A percentile compares a stretch with the other conserved stretches of the same genome.
phyloP scores from a whole-genome alignment of 257 asterid genomes.

The Solanum pimpinellifolium region DNA sequence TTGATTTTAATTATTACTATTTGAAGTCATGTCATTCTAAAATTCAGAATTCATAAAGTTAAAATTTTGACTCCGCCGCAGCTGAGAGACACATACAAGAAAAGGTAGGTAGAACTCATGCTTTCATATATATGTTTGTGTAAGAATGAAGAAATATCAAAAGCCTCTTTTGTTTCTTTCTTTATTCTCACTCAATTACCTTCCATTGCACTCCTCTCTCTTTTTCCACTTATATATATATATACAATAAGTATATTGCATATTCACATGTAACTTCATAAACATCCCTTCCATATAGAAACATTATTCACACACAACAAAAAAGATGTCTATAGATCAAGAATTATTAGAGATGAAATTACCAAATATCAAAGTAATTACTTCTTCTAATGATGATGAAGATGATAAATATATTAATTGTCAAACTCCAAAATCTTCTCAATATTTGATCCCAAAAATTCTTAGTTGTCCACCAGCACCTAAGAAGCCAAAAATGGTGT shows the following conservation, averaged over 20 bases:
- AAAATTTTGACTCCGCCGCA: neutral
- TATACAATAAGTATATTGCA: neutral
- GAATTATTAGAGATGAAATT: constrained; percentile 4
- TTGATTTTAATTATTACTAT: neutral
- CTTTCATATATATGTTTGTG: neutral
- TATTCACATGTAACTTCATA: neutral
- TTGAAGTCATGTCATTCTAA: neutral
- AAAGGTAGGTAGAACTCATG: neutral
- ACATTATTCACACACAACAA: neutral
- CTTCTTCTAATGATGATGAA: neutral
- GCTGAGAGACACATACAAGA: fast-evolving
- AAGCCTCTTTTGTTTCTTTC: neutral
- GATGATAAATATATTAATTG: constrained; percentile 4
- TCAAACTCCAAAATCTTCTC: constrained; percentile 41
- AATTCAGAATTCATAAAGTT: neutral
- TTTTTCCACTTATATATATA: neutral
- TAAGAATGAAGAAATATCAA: neutral
- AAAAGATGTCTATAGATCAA: constrained; percentile 34
- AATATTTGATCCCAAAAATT: constrained; percentile 29
- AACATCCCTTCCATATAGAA: neutral
- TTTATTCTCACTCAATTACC: neutral
- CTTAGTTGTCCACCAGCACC: constrained; percentile 60
- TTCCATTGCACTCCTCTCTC: neutral
- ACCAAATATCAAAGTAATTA: constrained; percentile 1
- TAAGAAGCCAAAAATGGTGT: constrained; percentile 23